These are phyloP conservation scores for Sarcodon sp. DNA, from an alignment of 768 basidiomycete species.

Conservation along the genomic window DNA sequence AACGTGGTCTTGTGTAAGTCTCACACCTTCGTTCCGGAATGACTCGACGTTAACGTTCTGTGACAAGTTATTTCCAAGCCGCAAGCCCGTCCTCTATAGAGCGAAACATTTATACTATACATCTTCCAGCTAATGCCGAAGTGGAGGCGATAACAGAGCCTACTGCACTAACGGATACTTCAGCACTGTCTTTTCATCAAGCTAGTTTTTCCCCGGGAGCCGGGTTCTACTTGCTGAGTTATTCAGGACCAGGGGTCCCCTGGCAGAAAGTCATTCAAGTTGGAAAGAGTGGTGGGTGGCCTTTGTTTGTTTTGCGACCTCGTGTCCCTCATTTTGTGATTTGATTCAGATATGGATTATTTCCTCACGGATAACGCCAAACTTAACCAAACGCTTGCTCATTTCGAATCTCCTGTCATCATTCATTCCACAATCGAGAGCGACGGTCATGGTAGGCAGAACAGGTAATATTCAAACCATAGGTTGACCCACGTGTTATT, in stretches of 20 bases:
- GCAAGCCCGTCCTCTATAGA: slow-evolving; percentile 74
- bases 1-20: slow-evolving; percentile 53
- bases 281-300: slow-evolving; percentile 30
- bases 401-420: slow-evolving; percentile 64
- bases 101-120: slow-evolving; percentile 72
- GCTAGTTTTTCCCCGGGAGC: slow-evolving; percentile 76
- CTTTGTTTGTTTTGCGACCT: not conserved
- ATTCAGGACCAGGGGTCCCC: slow-evolving; percentile 73
- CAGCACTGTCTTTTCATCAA: slow-evolving; percentile 42
- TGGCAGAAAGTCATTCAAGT: slow-evolving; percentile 72
- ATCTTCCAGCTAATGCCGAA: slow-evolving; percentile 41
- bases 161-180: slow-evolving; percentile 36
- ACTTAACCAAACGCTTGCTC: slow-evolving; percentile 47
- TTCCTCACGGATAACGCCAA: slow-evolving; percentile 58
- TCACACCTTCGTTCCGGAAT: slow-evolving; percentile 2
- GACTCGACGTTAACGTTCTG: slow-evolving; percentile 1
- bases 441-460: slow-evolving; percentile 56
- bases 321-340: not conserved
- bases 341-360: slow-evolving; percentile 40
- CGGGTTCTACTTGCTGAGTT: slow-evolving; percentile 73
- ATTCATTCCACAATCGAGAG: slow-evolving; percentile 59
- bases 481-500: not conserved
- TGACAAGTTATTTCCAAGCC: slow-evolving; percentile 72
- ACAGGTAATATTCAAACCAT: not conserved
- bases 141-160: slow-evolving; percentile 8